Evolutionary conservation across 768 basidiomycete genomes (phyloP).

Genomic region (Russula sp.): DNA sequence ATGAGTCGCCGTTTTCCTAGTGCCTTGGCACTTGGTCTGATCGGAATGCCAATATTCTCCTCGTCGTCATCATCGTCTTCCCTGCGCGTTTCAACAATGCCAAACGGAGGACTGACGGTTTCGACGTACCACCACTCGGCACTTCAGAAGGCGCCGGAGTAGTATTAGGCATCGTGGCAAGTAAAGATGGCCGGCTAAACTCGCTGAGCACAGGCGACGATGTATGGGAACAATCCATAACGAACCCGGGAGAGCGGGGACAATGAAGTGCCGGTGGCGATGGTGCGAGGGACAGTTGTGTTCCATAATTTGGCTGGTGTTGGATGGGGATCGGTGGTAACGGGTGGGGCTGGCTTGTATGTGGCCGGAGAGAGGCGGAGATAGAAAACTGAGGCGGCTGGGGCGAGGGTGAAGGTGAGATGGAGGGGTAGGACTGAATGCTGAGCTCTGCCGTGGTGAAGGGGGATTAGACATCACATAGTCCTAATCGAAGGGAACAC

Average conservation of each 20-base stretch:
- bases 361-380: conserved; percentile 28
- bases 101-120: not conserved
- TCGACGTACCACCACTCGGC: conserved; percentile 6
- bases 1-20: conserved; percentile 71
- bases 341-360: conserved; percentile 32
- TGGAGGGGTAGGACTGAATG: conserved; percentile 25
- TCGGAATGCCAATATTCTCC: conserved; percentile 34
- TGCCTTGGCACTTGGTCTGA: conserved; percentile 78
- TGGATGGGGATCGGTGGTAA: conserved; percentile 34
- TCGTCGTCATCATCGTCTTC: conserved; percentile 13
- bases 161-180: conserved; percentile 1
- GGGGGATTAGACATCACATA: conserved; percentile 78
- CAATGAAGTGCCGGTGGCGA: conserved; percentile 66
- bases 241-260: conserved; percentile 55
- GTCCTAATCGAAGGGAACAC: conserved; percentile 60
- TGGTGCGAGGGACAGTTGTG: conserved; percentile 45
- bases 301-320: conserved; percentile 23
- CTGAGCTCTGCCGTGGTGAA: conserved; percentile 36
- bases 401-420: conserved; percentile 26
- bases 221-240: conserved; percentile 28
- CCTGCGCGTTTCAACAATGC: not conserved
- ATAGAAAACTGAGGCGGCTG: conserved; percentile 31
- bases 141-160: conserved; percentile 10
- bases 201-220: no score
- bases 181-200: conserved; percentile 1